Evolutionary conservation across 2,329 filamentous ascomycete genomes (phyloP), one percentile per base, ranked within the genome.

Genomic region (Trichoderma asperellum): DNA sequence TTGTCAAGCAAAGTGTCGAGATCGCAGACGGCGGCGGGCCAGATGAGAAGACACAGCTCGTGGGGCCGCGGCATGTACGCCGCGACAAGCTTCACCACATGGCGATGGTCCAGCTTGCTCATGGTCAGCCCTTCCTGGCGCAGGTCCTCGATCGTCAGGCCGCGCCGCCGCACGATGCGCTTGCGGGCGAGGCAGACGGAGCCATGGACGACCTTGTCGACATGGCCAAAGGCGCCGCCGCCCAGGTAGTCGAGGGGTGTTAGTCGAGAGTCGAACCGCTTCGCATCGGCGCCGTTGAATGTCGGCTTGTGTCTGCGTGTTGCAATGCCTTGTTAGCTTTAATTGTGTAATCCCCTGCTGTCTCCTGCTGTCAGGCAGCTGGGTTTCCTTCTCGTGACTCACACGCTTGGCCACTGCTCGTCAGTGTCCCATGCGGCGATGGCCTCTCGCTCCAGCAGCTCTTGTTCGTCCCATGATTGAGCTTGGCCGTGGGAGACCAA

Each of bases 11-110:
- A 76, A 37, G 73, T 76, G 66, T 77, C 77, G 49, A 85, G 73
- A 70, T 82, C 83, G 75, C 83, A 85, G 7, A 82, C 77, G 24
- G 83, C 83, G 32, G 80, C 83, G 12, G 83, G 83, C 79, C 83
- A 85, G 35, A 84, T 78, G 52, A 85, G 77, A 12, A 85, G 74
- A 68, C 81, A 84, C 5, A 85, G 73, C 68, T 83, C 77, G 69
- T 79, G 78, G 11, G 74, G 75, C 29, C 77, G 78, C 6, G 78
- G 76, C 52, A 80, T 81, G 71, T 85, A 85, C 1, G 83, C 82
- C 2, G 83, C 83, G 21, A 85, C 79, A 27, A 85, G 74, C 73
- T 80, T 82, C 68, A 85, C 79, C 58, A 85, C 82, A 73, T 85
- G 83, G 57, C 80, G 79, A 71, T 85, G 83, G 52, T 80, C 79